Base-by-base conservation (phyloP, 768 basidiomycete genomes). In the Lentinula guzmanii region DNA sequence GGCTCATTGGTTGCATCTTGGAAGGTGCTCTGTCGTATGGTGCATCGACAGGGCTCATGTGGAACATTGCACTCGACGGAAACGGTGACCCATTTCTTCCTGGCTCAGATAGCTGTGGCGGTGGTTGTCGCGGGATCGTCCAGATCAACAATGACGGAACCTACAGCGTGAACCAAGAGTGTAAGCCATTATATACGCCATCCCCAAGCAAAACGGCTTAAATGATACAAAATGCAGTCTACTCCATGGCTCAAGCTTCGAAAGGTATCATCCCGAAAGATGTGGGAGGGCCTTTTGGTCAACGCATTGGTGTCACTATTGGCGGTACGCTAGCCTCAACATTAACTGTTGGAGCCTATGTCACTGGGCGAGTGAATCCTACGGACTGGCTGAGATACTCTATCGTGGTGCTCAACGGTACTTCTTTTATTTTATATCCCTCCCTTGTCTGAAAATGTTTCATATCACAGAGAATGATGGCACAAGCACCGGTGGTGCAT, bases 221-320 rank as follows among this genome's bases (percentile, higher is more conserved):
- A 18, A 35, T n/a, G n/a, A 21, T 48, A 39, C 37, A 51, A 21
- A n/a, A n/a, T 31, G 6, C 21, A 59, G 9, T 86, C 72, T 90
- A 88, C 61, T 72, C 84, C 0, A 86, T 91, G 83, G 87, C 86
- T 1, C 88, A 91, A 57, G 85, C 85, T 2, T 87, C 86, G 24
- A 89, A 89, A 70, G 89, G 88, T 2, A 80, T 87, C 58, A 75
- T 88, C 21, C 90, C 90, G 0, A 83, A 84, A 52, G 90, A 92
- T 55, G 66, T 67, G 0, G 84, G 82, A 1, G 90, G 90, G 1
- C 86, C 87, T 1, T 90, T 78, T 67, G 90, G 84, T 16, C 77
- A 87, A 66, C 81, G 90, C 13, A 84, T 91, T 48, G 86, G 82
- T 3, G 84, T 86, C 15, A 77, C 77, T 42, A 82, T 91, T 1